These are phyloP conservation scores for Sclerotiophoma versabilis DNA, from an alignment of 2,329 filamentous ascomycete genomes.

Conservation along the genomic window DNA sequence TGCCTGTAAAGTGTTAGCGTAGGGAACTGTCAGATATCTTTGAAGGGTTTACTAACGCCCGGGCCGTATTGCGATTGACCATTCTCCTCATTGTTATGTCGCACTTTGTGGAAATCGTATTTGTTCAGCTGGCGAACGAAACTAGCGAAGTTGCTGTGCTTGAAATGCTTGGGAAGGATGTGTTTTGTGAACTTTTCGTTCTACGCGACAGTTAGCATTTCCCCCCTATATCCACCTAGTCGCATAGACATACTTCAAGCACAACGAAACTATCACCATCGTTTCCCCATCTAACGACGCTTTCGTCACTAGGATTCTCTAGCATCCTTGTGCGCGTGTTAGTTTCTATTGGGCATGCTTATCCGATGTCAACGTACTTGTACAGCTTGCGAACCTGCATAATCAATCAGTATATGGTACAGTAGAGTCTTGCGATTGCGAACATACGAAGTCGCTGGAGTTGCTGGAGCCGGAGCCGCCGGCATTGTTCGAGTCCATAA, in stretches of 20 bases:
- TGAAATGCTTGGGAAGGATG: conserved; percentile 97
- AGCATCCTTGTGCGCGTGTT: conserved; percentile 74
- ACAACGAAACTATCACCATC: conserved; percentile 97
- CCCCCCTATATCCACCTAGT: neutral
- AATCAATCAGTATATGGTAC: conserved; percentile 27
- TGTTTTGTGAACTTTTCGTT: conserved; percentile 98
- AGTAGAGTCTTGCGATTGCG: neutral
- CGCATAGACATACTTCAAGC: conserved; percentile 72
- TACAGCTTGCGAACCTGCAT: conserved; percentile 93
- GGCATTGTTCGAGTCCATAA: conserved; percentile 44
- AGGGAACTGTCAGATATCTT: neutral
- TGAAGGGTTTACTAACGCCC: conserved; percentile 61
- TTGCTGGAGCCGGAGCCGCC: conserved; percentile 68
- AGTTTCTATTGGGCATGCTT: conserved; percentile 24
- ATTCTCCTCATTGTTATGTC: conserved; percentile 86
- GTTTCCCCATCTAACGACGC: conserved; percentile 94
- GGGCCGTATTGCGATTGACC: conserved; percentile 81
- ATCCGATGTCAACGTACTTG: conserved; percentile 70
- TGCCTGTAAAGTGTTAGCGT: conserved; percentile 60
- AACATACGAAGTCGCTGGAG: conserved; percentile 93
- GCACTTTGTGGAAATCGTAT: conserved; percentile 98
- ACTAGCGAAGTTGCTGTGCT: conserved; percentile 98
- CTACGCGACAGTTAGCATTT: conserved; percentile 57
- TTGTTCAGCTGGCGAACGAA: conserved; percentile 97
- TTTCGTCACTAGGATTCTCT: conserved; percentile 90